phyloP scores from a whole-genome alignment of 345 rosid species.

The Citrus sp. region DNA sequence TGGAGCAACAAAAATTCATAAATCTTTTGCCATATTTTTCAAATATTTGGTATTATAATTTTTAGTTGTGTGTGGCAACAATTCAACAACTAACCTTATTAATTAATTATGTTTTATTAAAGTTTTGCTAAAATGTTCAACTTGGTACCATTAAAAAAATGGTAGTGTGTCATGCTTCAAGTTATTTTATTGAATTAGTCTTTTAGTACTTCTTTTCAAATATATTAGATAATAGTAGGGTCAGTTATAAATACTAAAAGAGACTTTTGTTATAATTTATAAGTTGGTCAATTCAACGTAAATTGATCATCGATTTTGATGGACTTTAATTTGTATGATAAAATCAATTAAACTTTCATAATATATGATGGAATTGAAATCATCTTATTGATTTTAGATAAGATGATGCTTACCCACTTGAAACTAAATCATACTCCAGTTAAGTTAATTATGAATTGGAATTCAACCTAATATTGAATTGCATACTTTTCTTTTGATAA shows the following conservation, averaged over 20 bases:
- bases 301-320: background rate
- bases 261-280: background rate
- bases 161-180: background rate
- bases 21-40: background rate
- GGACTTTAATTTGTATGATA: background rate
- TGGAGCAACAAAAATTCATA: background rate
- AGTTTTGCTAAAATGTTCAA: background rate
- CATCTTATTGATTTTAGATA: no score
- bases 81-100: background rate
- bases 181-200: background rate
- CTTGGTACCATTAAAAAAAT: background rate
- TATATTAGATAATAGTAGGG: background rate
- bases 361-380: background rate
- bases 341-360: no score
- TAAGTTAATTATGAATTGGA: background rate
- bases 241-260: background rate
- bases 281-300: background rate
- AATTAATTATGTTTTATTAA: background rate
- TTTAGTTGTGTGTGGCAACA: background rate
- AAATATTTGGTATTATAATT: background rate
- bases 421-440: background rate
- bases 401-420: background rate
- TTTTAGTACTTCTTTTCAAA: background rate
- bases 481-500: background rate
- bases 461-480: background rate